Percentiles rank a stretch among this genome's conserved stretches.
Evolutionary conservation across 148 eudicot species (phyloP).

Genomic region (Nepenthes mirabilis): DNA sequence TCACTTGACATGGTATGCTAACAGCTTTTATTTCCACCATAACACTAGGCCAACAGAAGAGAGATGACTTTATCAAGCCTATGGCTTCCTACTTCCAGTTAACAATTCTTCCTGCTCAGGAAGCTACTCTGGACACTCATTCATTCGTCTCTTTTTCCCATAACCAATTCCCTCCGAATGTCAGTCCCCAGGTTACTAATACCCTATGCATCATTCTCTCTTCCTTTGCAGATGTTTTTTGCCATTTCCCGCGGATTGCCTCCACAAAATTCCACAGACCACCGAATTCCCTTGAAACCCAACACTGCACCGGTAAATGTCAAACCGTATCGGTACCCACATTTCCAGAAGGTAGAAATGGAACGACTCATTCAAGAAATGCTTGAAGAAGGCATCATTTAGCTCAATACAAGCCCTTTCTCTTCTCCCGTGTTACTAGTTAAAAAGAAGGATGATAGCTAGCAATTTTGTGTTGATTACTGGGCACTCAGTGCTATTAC

Average conservation of each 20-base stretch:
- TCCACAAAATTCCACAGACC: too few relatives aligned
- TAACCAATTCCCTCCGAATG: too few relatives aligned
- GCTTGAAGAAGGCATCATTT: neutral
- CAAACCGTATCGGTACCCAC: neutral
- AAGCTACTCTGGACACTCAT: too few relatives aligned
- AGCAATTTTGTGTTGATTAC: slow-evolving; percentile 1
- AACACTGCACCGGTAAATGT: neutral
- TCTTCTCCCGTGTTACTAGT: neutral
- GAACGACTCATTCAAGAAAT: neutral
- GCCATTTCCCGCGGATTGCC: neutral
- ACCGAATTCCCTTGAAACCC: neutral
- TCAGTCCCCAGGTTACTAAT: too few relatives aligned
- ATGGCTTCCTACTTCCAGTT: too few relatives aligned
- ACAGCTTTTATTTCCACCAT: too few relatives aligned
- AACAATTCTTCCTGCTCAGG: too few relatives aligned
- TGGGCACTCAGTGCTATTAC: neutral
- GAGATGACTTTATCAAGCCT: too few relatives aligned
- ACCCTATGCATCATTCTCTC: neutral
- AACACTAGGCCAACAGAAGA: too few relatives aligned
- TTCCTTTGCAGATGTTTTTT: neutral
- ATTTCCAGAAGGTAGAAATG: neutral
- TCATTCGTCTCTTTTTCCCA: too few relatives aligned
- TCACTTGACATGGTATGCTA: too few relatives aligned
- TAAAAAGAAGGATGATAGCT: neutral
- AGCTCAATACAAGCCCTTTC: neutral